phyloP scores from a whole-genome alignment of 2,329 filamentous ascomycete species.

The Pseudomassariella vexata region DNA sequence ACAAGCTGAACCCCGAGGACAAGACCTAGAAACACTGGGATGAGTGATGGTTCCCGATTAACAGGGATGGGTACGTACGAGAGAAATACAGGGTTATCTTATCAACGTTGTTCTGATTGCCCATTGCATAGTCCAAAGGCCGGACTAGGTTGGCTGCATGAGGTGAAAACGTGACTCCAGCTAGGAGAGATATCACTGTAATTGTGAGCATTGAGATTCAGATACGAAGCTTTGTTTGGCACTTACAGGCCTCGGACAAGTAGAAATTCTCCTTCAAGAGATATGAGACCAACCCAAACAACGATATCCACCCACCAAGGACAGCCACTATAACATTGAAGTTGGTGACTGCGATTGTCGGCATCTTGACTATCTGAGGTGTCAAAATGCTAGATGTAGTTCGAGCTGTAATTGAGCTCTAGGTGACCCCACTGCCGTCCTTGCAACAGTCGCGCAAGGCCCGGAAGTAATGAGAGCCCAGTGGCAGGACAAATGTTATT shows the following conservation, averaged over 20 bases:
- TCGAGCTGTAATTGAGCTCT: too few species aligned
- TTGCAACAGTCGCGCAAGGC: conserved; percentile 25
- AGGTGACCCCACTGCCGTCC: conserved; percentile 27
- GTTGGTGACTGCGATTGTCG: conserved; percentile 56
- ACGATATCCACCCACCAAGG: conserved; percentile 78
- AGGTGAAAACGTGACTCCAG: conserved; percentile 74
- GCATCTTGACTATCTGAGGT: conserved; percentile 27
- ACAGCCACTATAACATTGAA: conserved; percentile 82
- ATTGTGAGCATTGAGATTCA: conserved; percentile 1
- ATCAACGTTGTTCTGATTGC: conserved; percentile 53
- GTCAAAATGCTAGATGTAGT: not conserved
- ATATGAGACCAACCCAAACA: conserved; percentile 89
- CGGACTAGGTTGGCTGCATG: conserved; percentile 70
- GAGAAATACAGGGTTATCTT: conserved; percentile 78
- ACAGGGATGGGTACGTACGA: too few species aligned
- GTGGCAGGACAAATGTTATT: conserved; percentile 33
- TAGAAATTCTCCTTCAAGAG: conserved; percentile 87
- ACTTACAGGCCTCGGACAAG: conserved; percentile 80
- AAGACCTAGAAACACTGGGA: too few species aligned
- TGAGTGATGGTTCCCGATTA: too few species aligned
- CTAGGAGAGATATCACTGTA: conserved; percentile 75
- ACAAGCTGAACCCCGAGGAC: conserved; percentile 89
- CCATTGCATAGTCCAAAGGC: conserved; percentile 67
- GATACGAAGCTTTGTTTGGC: not conserved
- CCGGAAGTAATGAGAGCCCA: conserved; percentile 21